A percentile compares a stretch with the other conserved stretches of the same genome.
Evolutionary conservation across 768 basidiomycete species (phyloP).

Genomic region (Leucosporidium yakuticum): DNA sequence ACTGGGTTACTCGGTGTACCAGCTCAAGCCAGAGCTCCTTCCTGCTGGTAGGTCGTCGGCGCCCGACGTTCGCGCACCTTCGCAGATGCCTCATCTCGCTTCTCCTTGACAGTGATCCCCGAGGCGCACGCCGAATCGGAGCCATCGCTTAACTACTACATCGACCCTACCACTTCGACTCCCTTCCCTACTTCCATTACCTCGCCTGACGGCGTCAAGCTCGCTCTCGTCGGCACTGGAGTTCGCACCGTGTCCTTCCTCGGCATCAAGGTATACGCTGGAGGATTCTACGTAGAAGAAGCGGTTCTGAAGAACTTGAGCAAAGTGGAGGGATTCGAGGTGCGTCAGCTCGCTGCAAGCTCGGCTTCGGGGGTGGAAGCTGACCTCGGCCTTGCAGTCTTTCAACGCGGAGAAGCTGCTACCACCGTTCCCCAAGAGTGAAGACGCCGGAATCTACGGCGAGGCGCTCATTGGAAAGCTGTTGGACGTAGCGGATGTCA

Average conservation of each 20-base stretch:
- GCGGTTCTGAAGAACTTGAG: slow-evolving; percentile 15
- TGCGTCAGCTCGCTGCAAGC: slow-evolving; percentile 19
- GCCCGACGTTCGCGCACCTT: too few species aligned
- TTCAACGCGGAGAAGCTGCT: slow-evolving; percentile 17
- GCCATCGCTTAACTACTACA: slow-evolving; percentile 11
- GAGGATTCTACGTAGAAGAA: slow-evolving; percentile 44
- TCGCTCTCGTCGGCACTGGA: slow-evolving; percentile 45
- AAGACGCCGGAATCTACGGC: slow-evolving; percentile 26
- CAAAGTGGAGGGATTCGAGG: slow-evolving; percentile 39
- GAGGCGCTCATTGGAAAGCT: slow-evolving; percentile 41
- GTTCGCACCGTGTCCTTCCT: slow-evolving; percentile 48
- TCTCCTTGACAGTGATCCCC: neutral
- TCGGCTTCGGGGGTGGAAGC: neutral
- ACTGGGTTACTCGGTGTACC: too few species aligned
- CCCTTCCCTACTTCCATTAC: slow-evolving; percentile 38
- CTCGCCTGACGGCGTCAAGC: slow-evolving; percentile 4
- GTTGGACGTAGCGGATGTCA: slow-evolving; percentile 40
- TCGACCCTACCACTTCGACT: slow-evolving; percentile 44
- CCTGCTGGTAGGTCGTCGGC: too few species aligned
- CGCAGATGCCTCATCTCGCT: too few species aligned
- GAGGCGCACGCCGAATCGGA: slow-evolving; percentile 11
- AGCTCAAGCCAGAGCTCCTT: too few species aligned
- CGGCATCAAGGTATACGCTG: slow-evolving; percentile 45
- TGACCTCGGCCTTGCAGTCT: slow-evolving; percentile 1
- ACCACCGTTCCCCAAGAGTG: slow-evolving; percentile 13